Evolutionary conservation across 2,329 filamentous ascomycete species (phyloP), one percentile per base, ranked within the genome.

Genomic region (Fusarium sp.): DNA sequence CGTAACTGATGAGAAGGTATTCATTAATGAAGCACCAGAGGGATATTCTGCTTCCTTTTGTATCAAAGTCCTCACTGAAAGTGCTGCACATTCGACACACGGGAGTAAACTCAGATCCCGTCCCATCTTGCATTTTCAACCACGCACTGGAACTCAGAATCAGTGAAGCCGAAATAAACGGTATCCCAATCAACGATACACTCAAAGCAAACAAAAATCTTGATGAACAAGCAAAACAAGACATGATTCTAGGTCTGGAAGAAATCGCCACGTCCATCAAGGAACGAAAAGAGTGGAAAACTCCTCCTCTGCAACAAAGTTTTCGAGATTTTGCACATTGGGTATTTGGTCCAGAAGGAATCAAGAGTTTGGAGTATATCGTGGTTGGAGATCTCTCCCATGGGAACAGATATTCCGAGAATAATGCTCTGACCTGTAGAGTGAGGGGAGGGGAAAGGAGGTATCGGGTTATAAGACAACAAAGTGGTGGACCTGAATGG

Each of bases 51-150:
- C 58, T 61, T 2, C 54, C 58, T 0, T 61, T 61, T 4, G 14
- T n/a, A 0, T 13, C 18, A 2, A 61, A 46, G 3, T 0, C 1
- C 0, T 41, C 45, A n/a, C 33, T 61, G 0, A 53, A 41, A 11
- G 54, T 31, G 3, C 18, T 61, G 11, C 58, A 61, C 11, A 36
- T 61, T 13, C 58, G 55, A n/a, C 35, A 41, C 1, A 60, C 55
- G 0, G 45, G 45, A 2, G n/a, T 40, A 7, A 41, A 36, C 10
- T 31, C 15, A n/a, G 25, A 17, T 1, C 10, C n/a, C 8, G 23
- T 7, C 2, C 5, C 27, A 4, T 46, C 55, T 11, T 46, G 40
- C 15, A 17, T 60, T 3, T 60, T 46, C 1, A 23, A 53, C 17
- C 13, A 46, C 10, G n/a, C 21, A 1, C 17, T 39, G 4, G 20